Base-by-base conservation (phyloP, 2,329 filamentous ascomycete species). In the Pseudohalonectria lignicola region DNA sequence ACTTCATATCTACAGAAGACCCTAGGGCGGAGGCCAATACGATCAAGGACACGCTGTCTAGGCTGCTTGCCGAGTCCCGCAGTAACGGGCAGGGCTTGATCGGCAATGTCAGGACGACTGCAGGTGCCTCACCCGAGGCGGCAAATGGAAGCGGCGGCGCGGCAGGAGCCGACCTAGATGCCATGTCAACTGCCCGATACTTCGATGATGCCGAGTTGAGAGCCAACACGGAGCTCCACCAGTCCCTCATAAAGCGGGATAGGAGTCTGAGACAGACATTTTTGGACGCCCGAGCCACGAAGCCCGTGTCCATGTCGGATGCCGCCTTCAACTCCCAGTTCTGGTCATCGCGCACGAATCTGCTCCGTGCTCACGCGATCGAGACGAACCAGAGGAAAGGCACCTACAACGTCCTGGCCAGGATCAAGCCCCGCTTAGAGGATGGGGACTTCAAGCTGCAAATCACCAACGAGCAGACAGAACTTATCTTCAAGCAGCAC, bases 401-500 rank as follows among this genome's bases (percentile, higher is more conserved):
- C 5, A 79, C 86, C 4, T 95, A 95, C 62, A 96, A 98, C 49
- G 88, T 96, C 6, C 68, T 98, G 15, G 88, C 92, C 0, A 83
- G 84, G 15, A 79, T 96, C 49, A 94, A 93, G 54, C 82, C 85
- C 6, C 76, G 79, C 39, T 8, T 26, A 12, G 23, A 8, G 23
- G 76, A 82, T 5, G 78, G 84, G 40, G 79, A 86, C 47, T 71
- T 81, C 32, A 86, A 82, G 57, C 68, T 50, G 49, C 88, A 84
- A 51, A 81, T 98, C 45, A 92, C 79, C 47, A 81, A 86, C 43
- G 88, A 95, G 59, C 88, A 96, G 59, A 86, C 96, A 37, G 82
- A 88, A 52, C 76, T 94, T 53, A 92, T 98, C 38, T 88, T 98
- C 59, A 79, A 75, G 43, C 92, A 96, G 56, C 90, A 98, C 57